Base-by-base conservation (phyloP, 225 moss, liverwort and hornwort genomes). In the Polytrichum formosum region DNA sequence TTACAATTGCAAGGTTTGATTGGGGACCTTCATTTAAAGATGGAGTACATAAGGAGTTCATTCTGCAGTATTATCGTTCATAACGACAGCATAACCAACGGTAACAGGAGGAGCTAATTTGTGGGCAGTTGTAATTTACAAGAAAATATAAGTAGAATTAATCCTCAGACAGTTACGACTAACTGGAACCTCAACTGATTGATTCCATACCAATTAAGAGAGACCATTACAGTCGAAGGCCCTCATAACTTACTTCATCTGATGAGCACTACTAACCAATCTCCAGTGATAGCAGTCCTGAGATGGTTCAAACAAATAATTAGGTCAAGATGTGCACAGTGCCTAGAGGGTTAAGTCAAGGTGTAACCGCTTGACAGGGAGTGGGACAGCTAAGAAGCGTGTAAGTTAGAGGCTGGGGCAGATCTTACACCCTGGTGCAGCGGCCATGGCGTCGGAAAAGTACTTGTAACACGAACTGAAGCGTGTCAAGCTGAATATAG, bases 281-380 rank as follows among this genome's bases (percentile, higher is more conserved):
- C 7, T 58, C 58, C 21, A 23, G 58, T 6, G 21, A 58, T 28
- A 63, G 17, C 63, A 22, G 27, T 63, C 2, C 23, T 63, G 60
- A 25, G 60, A 60, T n/a, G 25, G 4, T 25, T n/a, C 21, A 60
- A 60, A 60, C 25, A 60, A 7, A 22, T 26, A 25, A 62, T 26
- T 27, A 7, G 64, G 64, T 31, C 64, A 65, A 65, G 64, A 28
- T 64, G 9, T 10, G 58, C 23, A 22, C 58, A 22, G 58, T 58
- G 23, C 58, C 23, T 23, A 13, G 20, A 58, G 19, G 27, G 8
- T 18, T 18, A 16, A 18, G 64, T 65, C 64, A 65, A 65, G 30
- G 19, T 28, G 30, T n/a, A 65, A 65, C 64, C 64, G 17, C 64
- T 28, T 65, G 64, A 65, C 64, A 26, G 27, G 64, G 64, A 65